Conservation (phyloP, 768 basidiomycete genomes). For the Pleurotus djamor region DNA sequence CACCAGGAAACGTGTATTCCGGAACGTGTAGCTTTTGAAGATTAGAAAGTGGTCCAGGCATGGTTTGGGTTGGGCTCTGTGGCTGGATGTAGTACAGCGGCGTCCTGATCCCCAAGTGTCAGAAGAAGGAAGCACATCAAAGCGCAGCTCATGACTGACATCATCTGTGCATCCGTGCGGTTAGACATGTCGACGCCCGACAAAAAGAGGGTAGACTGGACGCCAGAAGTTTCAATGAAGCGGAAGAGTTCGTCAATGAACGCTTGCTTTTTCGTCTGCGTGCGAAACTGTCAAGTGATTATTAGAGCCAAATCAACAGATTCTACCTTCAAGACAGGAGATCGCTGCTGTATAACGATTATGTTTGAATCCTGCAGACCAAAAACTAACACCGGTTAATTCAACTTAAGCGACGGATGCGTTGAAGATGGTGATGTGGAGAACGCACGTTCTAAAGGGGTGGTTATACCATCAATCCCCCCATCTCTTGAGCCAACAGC, state of each 20-base stretch:
- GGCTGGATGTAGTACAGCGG: constrained; percentile 62
- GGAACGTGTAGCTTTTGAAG: constrained; percentile 50
- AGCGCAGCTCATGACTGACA: constrained; percentile 38
- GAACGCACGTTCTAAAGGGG: constrained; percentile 71
- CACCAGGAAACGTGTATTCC: constrained; percentile 47
- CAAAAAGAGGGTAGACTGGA: constrained; percentile 58
- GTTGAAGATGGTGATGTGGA: neutral
- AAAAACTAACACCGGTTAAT: constrained; percentile 55
- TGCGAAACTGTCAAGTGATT: neutral
- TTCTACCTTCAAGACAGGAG: constrained; percentile 67
- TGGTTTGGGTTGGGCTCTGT: constrained; percentile 39
- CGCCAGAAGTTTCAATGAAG: constrained; percentile 50
- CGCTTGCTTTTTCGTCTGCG: constrained; percentile 63
- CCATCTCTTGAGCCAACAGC: constrained; percentile 74
- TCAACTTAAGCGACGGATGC: neutral
- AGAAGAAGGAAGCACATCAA: neutral
- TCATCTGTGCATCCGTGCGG: constrained; percentile 76
- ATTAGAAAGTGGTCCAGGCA: constrained; percentile 37
- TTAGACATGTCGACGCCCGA: constrained; percentile 76
- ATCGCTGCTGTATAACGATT: constrained; percentile 75
- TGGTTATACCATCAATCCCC: constrained; percentile 58
- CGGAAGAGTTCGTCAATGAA: constrained; percentile 57
- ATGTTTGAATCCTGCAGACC: constrained; percentile 47
- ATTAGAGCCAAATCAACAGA: neutral
- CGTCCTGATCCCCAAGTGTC: constrained; percentile 36